Base-by-base conservation (phyloP, 129 eudicot genomes). In the Artemisia argyi region DNA sequence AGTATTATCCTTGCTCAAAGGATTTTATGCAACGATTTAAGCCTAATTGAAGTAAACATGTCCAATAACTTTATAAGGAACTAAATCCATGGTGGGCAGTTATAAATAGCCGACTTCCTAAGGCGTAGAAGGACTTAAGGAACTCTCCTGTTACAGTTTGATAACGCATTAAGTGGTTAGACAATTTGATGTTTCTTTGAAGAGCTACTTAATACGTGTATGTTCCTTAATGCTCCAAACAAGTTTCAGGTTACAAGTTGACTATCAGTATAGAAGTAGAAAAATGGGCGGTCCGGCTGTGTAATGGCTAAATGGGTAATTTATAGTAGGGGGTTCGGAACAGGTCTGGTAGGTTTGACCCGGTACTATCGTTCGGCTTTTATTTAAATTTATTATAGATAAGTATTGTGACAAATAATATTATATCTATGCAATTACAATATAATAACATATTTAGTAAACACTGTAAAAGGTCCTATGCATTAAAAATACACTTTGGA, bases 181-280 rank as follows among this genome's bases (percentile, higher is more conserved):
- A 15, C 53, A 63, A 24, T 63, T 74, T 30, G 78, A 52, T 24
- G 69, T 32, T 16, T 50, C 11, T 51, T 15, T 54, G 52, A 15
- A 69, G 47, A 69, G 54, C 73, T 62, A 39, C 17, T 32, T n/a
- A 7, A 30, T 62, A 48, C 65, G 14, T 26, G 42, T 60, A 5
- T n/a, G 19, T 56, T 10, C 12, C 70, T 18, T 16, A 65, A 22
- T 12, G 55, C 70, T 44, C 54, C 70, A 42, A 20, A 35, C 42
- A 35, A 20, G 65, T 50, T 59, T 32, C 58, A 26, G 16, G 5
- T 56, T 72, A 14, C 47, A 22, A 59, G 17, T 19, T 44, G 52
- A 51, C 16, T 51, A 51, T 51, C 16, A 51, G 4, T 14, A 51
- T 12, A 51, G 18, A 13, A 7, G 16, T 2, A n/a, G 18, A 51